Percentiles rank a stretch among this genome's conserved stretches.
These are phyloP conservation scores for Castanea mollissima DNA, from an alignment of 306 rosid genomes.

Conservation along the genomic window DNA sequence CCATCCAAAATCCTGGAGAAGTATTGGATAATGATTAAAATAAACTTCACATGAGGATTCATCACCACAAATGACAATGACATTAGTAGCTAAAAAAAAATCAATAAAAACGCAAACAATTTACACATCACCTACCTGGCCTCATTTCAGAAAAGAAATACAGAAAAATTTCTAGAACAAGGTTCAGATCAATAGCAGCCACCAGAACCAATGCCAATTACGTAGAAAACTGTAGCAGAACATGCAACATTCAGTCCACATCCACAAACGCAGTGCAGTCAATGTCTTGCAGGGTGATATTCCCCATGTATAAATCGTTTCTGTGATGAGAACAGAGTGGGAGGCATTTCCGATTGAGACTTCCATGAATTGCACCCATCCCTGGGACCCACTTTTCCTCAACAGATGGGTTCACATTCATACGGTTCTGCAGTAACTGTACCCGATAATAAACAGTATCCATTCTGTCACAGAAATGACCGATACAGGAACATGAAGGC, in stretches of 20 bases:
- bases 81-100: not conserved
- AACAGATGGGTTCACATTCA: conserved; percentile 42
- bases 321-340: conserved; percentile 73
- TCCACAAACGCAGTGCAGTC: conserved; percentile 56
- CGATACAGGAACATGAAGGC: conserved; percentile 53
- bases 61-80: not conserved
- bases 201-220: not conserved
- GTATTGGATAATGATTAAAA: not conserved
- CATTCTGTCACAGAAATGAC: conserved; percentile 72
- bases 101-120: not conserved
- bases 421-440: conserved; percentile 45
- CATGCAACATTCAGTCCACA: conserved; percentile 34
- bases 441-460: conserved; percentile 60
- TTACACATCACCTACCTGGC: not conserved
- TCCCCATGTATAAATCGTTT: conserved; percentile 65
- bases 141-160: not conserved
- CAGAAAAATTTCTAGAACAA: not conserved
- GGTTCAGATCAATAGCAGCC: not conserved
- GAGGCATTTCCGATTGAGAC: conserved; percentile 63
- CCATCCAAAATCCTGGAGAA: no score
- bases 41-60: not conserved
- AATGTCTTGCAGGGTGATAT: conserved; percentile 68
- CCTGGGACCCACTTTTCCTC: conserved; percentile 65
- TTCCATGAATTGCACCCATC: conserved; percentile 68
- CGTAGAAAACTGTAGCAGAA: not conserved